Evolutionary conservation across 257 asterid genomes (phyloP).

Genomic region (Jaltomata sinuosa): DNA sequence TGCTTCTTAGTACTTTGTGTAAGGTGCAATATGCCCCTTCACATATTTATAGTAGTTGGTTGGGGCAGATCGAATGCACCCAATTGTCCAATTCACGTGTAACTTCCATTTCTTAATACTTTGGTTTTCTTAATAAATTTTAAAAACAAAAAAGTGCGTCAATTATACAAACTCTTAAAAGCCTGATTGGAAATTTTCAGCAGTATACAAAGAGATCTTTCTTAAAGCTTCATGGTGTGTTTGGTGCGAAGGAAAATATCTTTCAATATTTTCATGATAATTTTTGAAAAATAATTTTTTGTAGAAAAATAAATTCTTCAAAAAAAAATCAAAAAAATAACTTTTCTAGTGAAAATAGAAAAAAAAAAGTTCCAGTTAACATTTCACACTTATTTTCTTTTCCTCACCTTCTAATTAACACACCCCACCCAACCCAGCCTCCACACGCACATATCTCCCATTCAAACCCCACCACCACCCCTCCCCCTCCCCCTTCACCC

Average conservation of each 20-base stretch:
- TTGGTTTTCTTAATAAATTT: too few species aligned
- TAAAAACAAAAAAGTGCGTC: neutral
- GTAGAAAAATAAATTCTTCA: too few species aligned
- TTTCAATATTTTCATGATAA: neutral
- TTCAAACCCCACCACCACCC: too few species aligned
- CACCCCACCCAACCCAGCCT: neutral
- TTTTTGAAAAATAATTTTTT: too few species aligned
- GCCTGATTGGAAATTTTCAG: neutral
- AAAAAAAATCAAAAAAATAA: neutral
- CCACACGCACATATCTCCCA: neutral
- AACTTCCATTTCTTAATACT: neutral
- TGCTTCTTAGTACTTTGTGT: neutral
- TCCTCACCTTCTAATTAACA: neutral
- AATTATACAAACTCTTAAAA: neutral
- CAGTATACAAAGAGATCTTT: neutral
- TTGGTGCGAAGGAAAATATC: neutral
- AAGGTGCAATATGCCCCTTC: neutral
- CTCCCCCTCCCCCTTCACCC: too few species aligned
- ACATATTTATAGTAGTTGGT: conserved; percentile 29
- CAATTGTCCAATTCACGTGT: neutral
- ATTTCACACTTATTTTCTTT: neutral
- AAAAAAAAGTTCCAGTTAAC: neutral
- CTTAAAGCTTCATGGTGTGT: neutral
- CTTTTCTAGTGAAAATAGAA: neutral
- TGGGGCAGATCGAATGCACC: neutral